A percentile compares a stretch with the other conserved stretches of the same genome.
These are phyloP conservation scores for Pichia sp. DNA, from an alignment of 1,139 yeast species.

Conservation along the genomic window DNA sequence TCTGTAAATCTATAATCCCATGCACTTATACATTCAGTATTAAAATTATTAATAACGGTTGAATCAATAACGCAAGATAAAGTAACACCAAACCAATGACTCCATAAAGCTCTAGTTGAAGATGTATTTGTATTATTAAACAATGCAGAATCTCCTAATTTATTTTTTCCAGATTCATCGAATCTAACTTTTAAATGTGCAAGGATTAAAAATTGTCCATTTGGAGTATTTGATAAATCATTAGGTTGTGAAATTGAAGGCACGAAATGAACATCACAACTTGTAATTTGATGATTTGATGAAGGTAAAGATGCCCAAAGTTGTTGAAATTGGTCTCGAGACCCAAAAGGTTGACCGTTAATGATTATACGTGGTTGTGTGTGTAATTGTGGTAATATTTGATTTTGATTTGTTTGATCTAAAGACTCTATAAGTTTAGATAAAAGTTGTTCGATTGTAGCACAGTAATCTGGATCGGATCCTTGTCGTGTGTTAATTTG, in stretches of 20 bases:
- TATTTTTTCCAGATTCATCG: slow-evolving; percentile 65
- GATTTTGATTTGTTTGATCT: slow-evolving; percentile 22
- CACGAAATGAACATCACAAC: slow-evolving; percentile 62
- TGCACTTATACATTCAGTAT: slow-evolving; percentile 42
- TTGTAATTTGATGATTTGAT: slow-evolving; percentile 56
- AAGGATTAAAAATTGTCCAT: slow-evolving; percentile 40
- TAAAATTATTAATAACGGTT: slow-evolving; percentile 37
- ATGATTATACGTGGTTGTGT: slow-evolving; percentile 52
- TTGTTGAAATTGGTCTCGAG: slow-evolving; percentile 55
- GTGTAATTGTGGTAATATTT: slow-evolving; percentile 36
- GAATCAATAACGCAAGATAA: slow-evolving; percentile 57
- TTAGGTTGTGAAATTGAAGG: slow-evolving; percentile 35
- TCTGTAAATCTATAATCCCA: slow-evolving; percentile 62
- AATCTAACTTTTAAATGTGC: slow-evolving; percentile 62
- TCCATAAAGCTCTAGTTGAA: slow-evolving; percentile 23
- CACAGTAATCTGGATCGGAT: slow-evolving; percentile 24
- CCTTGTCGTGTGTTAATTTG: too few relatives aligned
- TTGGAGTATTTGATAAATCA: slow-evolving; percentile 36
- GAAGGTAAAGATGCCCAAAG: slow-evolving; percentile 58
- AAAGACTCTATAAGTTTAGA: slow-evolving; percentile 25
- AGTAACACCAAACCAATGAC: slow-evolving; percentile 65
- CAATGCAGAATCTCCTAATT: slow-evolving; percentile 57
- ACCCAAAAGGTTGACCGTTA: slow-evolving; percentile 61
- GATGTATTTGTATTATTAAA: slow-evolving; percentile 33
- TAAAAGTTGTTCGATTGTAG: slow-evolving; percentile 24